Evolutionary conservation across 2,329 filamentous ascomycete genomes (phyloP).

Genomic region (Zarea fungicola): DNA sequence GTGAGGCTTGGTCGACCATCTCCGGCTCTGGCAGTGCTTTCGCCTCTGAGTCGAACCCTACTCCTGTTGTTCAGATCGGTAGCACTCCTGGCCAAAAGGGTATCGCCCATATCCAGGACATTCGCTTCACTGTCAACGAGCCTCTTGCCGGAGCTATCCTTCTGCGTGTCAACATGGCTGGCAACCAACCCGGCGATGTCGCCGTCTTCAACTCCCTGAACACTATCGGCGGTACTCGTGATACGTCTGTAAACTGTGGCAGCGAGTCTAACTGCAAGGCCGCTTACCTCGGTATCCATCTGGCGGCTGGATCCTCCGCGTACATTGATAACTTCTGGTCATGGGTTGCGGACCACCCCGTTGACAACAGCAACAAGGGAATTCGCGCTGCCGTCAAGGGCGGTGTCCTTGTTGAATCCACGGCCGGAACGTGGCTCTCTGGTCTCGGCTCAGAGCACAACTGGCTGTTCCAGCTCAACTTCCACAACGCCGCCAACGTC

Average conservation of each 20-base stretch:
- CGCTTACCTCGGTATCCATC: slow-evolving; percentile 44
- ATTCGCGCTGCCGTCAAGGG: slow-evolving; percentile 44
- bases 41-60: slow-evolving; percentile 7
- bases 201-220: slow-evolving; percentile 44
- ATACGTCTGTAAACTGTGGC: slow-evolving; percentile 33
- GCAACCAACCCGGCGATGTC: slow-evolving; percentile 41
- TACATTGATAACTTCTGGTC: slow-evolving; percentile 52
- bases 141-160: slow-evolving; percentile 35
- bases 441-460: slow-evolving; percentile 48
- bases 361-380: slow-evolving; percentile 42
- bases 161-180: slow-evolving; percentile 47
- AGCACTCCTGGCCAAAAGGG: slow-evolving; percentile 39
- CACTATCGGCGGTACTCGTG: slow-evolving; percentile 39
- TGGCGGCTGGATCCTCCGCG: slow-evolving; percentile 38
- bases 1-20: slow-evolving; percentile 9
- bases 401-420: slow-evolving; percentile 41
- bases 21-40: slow-evolving; percentile 8
- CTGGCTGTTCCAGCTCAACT: slow-evolving; percentile 53
- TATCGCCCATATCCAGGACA: slow-evolving; percentile 45
- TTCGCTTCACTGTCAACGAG: slow-evolving; percentile 46
- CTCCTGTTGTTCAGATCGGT: slow-evolving; percentile 13
- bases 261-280: slow-evolving; percentile 36
- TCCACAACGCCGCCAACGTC: slow-evolving; percentile 44
- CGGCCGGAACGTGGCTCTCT: slow-evolving; percentile 45
- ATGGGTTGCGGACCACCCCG: slow-evolving; percentile 42